Base-by-base conservation (phyloP, 345 rosid genomes). In the Hibiscus tridactylites region DNA sequence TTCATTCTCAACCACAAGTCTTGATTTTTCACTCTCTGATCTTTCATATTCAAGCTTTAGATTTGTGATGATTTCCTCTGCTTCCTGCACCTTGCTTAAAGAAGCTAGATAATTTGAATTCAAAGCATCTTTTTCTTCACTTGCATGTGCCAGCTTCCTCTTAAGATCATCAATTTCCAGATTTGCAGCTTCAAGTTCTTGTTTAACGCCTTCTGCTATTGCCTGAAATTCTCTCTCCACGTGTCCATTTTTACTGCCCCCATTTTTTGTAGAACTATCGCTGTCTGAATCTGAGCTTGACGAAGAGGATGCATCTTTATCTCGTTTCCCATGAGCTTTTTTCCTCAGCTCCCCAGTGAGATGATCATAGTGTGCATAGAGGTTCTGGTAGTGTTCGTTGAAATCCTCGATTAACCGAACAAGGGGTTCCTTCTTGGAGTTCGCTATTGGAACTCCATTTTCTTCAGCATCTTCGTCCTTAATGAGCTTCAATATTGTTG, bases 201-300 rank as follows among this genome's bases (percentile, higher is more conserved):
- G 86, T 86, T 84, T 83, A 46, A 81, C 44, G 52, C 75, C 83
- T 39, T 78, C 86, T 61, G 78, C 74, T 68, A 77, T 73, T 58
- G 76, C 81, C 83, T 79, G 87, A 66, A 77, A 71, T 70, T 83
- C 89, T 65, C 69, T 84, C 72, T 83, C 81, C 65, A 82, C 28
- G 57, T 82, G 72, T 63, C 94, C 97, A 78, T 92, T 90, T 80
- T 84, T 86, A 67, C 83, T 76, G 47, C 77, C 74, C 80, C 76
- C 82, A 44, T 67, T 70, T 76, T 85, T 88, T 0, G 91, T 79
- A 79, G 87, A 79, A 79, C 80, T 44, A 79, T 87, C 94, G 33
- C 91, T 81, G 58, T 84, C 90, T 0, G 90, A 83, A 75, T 89
- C 97, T 35, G 98, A 94, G 82, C 92, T 89, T 15, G 97, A 95